phyloP scores from a whole-genome alignment of 441 rosid genomes.

The Raphanus hybrid region DNA sequence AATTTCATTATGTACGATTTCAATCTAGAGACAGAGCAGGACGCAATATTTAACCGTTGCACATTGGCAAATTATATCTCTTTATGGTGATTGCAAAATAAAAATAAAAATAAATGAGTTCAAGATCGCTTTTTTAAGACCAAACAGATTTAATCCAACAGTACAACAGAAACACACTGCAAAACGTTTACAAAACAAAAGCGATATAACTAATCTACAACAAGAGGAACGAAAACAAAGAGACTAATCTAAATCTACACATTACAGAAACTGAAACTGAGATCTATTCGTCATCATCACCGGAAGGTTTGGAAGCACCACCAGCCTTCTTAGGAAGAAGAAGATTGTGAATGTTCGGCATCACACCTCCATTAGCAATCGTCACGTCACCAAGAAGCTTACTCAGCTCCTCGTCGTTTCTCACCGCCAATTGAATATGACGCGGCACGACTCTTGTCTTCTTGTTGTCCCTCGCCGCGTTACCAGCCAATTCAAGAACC shows the following conservation, averaged over 20 bases:
- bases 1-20: too few species aligned
- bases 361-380: constrained; percentile 1
- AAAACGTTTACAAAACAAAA: neutral
- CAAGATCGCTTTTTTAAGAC: neutral
- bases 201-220: neutral
- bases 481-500: constrained; percentile 1
- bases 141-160: neutral
- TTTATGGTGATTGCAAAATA: too few species aligned
- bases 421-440: constrained; percentile 5
- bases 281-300: neutral
- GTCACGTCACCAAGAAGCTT: neutral
- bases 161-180: neutral
- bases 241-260: neutral
- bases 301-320: constrained; percentile 1
- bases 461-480: constrained; percentile 12
- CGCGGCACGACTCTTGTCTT: constrained; percentile 4
- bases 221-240: neutral
- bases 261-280: neutral
- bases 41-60: neutral
- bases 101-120: too few species aligned
- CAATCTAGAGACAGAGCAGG: too few species aligned
- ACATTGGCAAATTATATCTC: neutral
- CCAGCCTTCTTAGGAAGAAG: constrained; percentile 14
- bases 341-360: constrained; percentile 5
- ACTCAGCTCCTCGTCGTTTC: constrained; percentile 9